Percentiles rank a stretch among this genome's conserved stretches.
phyloP scores from a whole-genome alignment of 1,284 basidiomycete genomes.

The Cystobasidium pallidum region DNA sequence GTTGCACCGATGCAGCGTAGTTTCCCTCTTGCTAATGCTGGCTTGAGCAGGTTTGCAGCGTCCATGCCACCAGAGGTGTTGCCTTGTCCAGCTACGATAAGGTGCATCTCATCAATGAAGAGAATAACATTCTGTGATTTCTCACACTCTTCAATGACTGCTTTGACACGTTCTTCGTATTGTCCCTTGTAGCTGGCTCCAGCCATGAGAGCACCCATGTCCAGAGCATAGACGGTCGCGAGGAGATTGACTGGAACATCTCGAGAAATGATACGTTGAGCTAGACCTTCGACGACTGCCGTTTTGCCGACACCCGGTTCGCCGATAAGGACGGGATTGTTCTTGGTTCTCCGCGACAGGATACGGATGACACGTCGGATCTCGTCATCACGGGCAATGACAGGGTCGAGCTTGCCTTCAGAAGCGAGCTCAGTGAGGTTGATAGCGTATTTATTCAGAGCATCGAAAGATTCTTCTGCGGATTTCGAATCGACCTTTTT shows the following conservation, averaged over 20 bases:
- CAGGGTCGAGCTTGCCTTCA: conserved; percentile 63
- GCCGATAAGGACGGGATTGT: conserved; percentile 86
- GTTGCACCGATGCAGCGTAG: conserved; percentile 85
- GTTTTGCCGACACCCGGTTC: conserved; percentile 56
- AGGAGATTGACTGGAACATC: conserved; percentile 76
- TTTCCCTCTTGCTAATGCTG: conserved; percentile 74
- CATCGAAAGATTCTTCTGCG: conserved; percentile 85
- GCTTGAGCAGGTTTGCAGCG: conserved; percentile 80
- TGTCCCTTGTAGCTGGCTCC: conserved; percentile 78
- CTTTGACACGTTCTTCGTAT: conserved; percentile 95
- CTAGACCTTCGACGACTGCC: conserved; percentile 91
- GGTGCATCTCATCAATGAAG: conserved; percentile 83
- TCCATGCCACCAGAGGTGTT: conserved; percentile 59
- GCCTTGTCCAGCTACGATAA: conserved; percentile 82
- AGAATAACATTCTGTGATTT: conserved; percentile 87
- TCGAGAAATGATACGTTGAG: conserved; percentile 91
- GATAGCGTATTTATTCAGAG: conserved; percentile 61
- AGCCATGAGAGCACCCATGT: conserved; percentile 94
- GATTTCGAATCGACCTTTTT: conserved; percentile 76
- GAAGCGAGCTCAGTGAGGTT: conserved; percentile 60
- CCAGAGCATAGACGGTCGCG: conserved; percentile 64
- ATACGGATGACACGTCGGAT: conserved; percentile 68
- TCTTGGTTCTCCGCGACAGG: conserved; percentile 69
- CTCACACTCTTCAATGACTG: conserved; percentile 88
- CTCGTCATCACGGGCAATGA: conserved; percentile 63